phyloP scores from a whole-genome alignment of 176 grass and related monocot genomes.

The Paspalum notatum region DNA sequence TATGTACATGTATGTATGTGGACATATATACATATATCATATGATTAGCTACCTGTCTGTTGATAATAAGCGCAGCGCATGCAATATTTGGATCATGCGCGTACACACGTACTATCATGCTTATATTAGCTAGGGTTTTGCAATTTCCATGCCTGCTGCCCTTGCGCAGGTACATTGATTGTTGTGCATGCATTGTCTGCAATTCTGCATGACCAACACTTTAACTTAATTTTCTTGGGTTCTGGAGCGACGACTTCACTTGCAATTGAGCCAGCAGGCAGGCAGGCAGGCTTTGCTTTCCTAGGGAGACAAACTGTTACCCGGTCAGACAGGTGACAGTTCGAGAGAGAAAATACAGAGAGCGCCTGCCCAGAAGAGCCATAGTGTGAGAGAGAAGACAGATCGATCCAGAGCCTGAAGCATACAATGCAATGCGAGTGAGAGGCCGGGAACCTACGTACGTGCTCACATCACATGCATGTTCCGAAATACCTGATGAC shows the following conservation, averaged over 20 bases:
- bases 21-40: not conserved
- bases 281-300: not conserved
- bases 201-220: conserved; percentile 24
- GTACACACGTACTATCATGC: not conserved
- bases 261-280: conserved; percentile 2
- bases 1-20: too few species aligned
- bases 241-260: conserved; percentile 32
- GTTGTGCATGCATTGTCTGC: conserved; percentile 37
- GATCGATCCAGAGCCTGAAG: too few species aligned
- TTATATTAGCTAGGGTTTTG: conserved; percentile 24
- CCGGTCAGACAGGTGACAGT: conserved; percentile 26
- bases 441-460: too few species aligned
- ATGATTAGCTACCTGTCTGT: too few species aligned
- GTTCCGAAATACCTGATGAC: too few species aligned
- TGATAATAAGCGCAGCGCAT: too few species aligned
- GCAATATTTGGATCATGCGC: not conserved
- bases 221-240: conserved; percentile 27
- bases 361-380: not conserved
- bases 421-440: too few species aligned
- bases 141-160: conserved; percentile 17
- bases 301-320: conserved; percentile 43
- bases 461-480: too few species aligned
- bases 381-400: too few species aligned
- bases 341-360: not conserved
- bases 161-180: conserved; percentile 9